Evolutionary conservation across 1,284 basidiomycete genomes (phyloP).

Genomic region (Sporisorium scitamineum): DNA sequence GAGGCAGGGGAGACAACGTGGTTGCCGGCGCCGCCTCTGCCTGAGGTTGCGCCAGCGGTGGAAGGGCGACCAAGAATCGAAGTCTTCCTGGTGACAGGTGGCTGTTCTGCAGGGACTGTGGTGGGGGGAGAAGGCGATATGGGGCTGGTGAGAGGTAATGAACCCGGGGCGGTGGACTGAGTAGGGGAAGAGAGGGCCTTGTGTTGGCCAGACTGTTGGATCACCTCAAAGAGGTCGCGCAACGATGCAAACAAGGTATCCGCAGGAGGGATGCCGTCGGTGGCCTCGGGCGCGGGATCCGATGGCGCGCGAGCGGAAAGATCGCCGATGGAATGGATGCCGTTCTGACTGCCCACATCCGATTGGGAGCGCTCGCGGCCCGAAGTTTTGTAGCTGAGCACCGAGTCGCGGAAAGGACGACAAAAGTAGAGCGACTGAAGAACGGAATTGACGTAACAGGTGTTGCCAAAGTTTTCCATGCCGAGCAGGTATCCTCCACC

Average conservation of each 20-base stretch:
- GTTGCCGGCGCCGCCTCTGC: conserved; percentile 34
- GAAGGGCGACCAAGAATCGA: conserved; percentile 43
- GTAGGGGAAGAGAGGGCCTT: conserved; percentile 37
- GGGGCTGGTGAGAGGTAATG: conserved; percentile 35
- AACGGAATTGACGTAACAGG: conserved; percentile 91
- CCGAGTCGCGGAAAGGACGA: conserved; percentile 81
- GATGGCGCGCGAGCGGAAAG: conserved; percentile 11
- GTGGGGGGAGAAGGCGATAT: conserved; percentile 25
- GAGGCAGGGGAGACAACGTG: conserved; percentile 18
- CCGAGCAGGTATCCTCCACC: conserved; percentile 55
- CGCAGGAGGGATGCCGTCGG: conserved; percentile 36
- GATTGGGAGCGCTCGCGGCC: conserved; percentile 23
- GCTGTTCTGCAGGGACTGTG: conserved; percentile 7
- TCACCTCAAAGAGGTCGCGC: conserved; percentile 51
- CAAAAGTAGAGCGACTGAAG: conserved; percentile 94
- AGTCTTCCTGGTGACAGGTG: conserved; percentile 24
- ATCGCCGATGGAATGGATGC: conserved; percentile 12
- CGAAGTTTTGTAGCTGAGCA: conserved; percentile 69
- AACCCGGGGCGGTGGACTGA: conserved; percentile 24
- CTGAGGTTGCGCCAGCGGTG: conserved; percentile 27
- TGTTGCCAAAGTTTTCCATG: conserved; percentile 67
- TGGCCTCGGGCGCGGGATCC: conserved; percentile 16
- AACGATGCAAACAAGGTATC: conserved; percentile 52
- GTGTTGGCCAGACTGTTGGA: conserved; percentile 43
- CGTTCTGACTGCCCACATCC: conserved; percentile 11